Evolutionary conservation across 228 moss, liverwort and hornwort genomes (phyloP), one percentile per base, ranked within the genome.

Genomic region (Sphagnum fallax): DNA sequence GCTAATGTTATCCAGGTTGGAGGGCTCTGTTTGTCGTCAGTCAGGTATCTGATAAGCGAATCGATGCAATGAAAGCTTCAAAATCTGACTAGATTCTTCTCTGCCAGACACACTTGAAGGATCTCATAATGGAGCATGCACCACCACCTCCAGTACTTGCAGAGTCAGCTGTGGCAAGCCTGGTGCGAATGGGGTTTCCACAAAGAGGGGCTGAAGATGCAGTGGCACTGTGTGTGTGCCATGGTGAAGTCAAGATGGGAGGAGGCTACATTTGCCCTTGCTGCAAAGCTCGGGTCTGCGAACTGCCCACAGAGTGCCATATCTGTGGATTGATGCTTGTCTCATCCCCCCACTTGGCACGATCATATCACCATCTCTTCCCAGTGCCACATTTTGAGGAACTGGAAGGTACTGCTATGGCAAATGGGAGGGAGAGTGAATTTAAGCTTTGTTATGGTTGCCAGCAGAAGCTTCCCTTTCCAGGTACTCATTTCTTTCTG

Each of bases 181-280:
- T 98, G 8, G 94, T 98, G 10, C 85, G 91, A 65, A 94, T 98
- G 98, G 98, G 98, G 47, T 98, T 98, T 48, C 98, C 98, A 0
- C 92, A 92, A 71, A 91, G 89, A 63, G 89, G 90, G 52, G 89
- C 90, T 59, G 94, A 90, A 80, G 98, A 92, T 61, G 82, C 91
- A 52, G 86, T 98, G 69, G 98, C 93, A 53, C 72, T 98, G 48
- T 98, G 94, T 71, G 94, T 90, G 4, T 98, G 98, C 70, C 98
- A 98, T 53, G 81, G 82, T 81, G 98, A 98, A 88, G 90, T 98
- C 60, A 98, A 94, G 73, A 80, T 98, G 5, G 98, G 94, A 72
- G 98, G 98, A 10, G 98, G 92, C n/a, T 98, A 94, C 74, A 94
- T 92, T 47, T 98, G 98, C 79, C 98, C 98, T 13, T 85, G 94